Percentiles rank a stretch among this genome's conserved stretches.
phyloP scores from a whole-genome alignment of 768 basidiomycete genomes.

The Leccinellum albellum region DNA sequence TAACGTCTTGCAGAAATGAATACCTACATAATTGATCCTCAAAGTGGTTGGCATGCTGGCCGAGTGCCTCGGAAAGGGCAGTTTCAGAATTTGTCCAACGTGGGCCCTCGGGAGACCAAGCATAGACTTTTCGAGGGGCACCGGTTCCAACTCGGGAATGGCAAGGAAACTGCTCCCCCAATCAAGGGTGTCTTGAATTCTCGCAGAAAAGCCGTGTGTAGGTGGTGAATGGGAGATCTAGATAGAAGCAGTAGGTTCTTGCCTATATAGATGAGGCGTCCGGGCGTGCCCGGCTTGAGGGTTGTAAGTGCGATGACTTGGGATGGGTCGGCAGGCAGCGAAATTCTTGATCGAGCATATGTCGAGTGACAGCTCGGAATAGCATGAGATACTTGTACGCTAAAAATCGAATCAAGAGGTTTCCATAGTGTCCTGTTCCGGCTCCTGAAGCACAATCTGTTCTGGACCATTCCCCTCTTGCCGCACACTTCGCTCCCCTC shows the following conservation, averaged over 20 bases:
- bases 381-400: not conserved
- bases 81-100: not conserved
- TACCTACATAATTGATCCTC: not conserved
- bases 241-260: not conserved
- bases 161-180: not conserved
- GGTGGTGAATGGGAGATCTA: not conserved
- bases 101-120: not conserved
- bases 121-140: not conserved
- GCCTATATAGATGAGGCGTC: not conserved
- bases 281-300: not conserved
- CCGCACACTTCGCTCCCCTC: constrained; percentile 4
- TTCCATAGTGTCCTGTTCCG: constrained; percentile 43
- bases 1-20: not conserved
- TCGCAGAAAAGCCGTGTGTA: not conserved
- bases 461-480: constrained; percentile 7
- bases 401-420: constrained; percentile 8
- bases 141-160: not conserved
- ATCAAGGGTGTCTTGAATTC: not conserved
- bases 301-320: not conserved
- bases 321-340: not conserved
- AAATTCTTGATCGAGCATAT: not conserved
- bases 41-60: not conserved
- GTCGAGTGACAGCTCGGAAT: not conserved
- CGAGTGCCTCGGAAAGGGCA: constrained; percentile 1
- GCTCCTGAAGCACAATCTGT: constrained; percentile 39